These are phyloP conservation scores for Aspergillus leporis DNA, from an alignment of 495 filamentous ascomycete genomes.

Conservation along the genomic window DNA sequence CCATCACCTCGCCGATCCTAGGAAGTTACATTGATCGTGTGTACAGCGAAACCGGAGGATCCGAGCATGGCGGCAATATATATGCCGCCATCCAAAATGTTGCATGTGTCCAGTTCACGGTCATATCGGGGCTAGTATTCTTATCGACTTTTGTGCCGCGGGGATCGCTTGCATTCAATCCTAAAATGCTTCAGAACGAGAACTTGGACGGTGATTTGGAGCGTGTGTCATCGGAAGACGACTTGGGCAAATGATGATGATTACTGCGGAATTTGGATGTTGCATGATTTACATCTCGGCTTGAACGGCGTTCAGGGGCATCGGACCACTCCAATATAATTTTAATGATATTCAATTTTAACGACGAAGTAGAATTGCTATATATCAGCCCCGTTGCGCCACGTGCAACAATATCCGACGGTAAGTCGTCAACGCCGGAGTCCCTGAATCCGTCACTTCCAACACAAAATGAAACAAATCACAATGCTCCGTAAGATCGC, in stretches of 20 bases:
- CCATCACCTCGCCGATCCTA: slow-evolving; percentile 39
- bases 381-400: background rate
- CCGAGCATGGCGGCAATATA: slow-evolving; percentile 22
- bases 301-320: too few species aligned
- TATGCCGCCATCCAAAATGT: slow-evolving; percentile 29
- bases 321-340: background rate
- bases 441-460: slow-evolving; percentile 29
- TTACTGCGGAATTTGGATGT: background rate
- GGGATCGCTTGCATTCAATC: slow-evolving; percentile 35
- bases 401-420: slow-evolving; percentile 32
- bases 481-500: slow-evolving; percentile 23
- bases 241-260: background rate
- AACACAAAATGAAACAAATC: slow-evolving; percentile 35
- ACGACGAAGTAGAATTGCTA: too few species aligned
- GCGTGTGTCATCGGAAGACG: slow-evolving; percentile 16
- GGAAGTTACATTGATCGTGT: slow-evolving; percentile 42
- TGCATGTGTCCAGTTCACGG: slow-evolving; percentile 42
- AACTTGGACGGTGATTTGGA: slow-evolving; percentile 23
- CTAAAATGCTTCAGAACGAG: slow-evolving; percentile 37
- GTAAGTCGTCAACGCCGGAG: slow-evolving; percentile 32
- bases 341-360: too few species aligned
- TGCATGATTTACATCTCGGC: too few species aligned
- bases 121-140: slow-evolving; percentile 34
- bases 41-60: slow-evolving; percentile 27
- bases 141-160: slow-evolving; percentile 39